phyloP scores from a whole-genome alignment of 2,329 filamentous ascomycete species.

The Coniochaeta ligniaria region DNA sequence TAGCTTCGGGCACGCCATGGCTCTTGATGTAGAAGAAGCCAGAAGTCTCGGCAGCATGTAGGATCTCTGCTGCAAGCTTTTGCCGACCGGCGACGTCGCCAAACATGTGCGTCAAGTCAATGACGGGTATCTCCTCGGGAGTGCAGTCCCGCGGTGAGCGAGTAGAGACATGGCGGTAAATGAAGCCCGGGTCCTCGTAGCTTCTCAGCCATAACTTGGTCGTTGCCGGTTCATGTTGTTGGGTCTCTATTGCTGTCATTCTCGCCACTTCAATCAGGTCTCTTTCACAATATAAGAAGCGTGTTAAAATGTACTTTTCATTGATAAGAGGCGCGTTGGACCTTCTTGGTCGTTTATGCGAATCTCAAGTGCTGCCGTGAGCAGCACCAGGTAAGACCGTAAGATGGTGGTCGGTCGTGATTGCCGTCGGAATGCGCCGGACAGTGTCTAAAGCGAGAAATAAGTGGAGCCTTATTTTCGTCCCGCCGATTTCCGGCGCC shows the following conservation, averaged over 20 bases:
- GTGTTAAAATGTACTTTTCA: neutral
- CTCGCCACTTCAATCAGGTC: neutral
- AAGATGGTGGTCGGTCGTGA: neutral
- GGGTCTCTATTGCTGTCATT: neutral
- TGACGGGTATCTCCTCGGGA: constrained; percentile 1
- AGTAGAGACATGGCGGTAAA: neutral
- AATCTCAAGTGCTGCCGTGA: neutral
- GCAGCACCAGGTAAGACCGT: too few species aligned
- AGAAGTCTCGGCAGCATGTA: constrained; percentile 1
- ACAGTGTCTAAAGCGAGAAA: neutral
- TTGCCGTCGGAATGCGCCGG: neutral
- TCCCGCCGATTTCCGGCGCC: neutral
- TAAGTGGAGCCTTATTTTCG: neutral
- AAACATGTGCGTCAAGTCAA: neutral
- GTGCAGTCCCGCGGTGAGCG: neutral
- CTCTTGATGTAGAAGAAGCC: constrained; percentile 6
- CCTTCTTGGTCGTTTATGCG: too few species aligned
- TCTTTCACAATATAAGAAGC: neutral
- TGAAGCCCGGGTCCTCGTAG: neutral
- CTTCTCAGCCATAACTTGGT: neutral
- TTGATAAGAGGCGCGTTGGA: neutral
- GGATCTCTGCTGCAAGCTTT: neutral
- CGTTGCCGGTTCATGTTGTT: neutral
- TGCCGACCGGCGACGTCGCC: neutral
- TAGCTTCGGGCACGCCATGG: constrained; percentile 1